phyloP scores from a whole-genome alignment of 1,139 yeast species.

The Protomyces inouyei region DNA sequence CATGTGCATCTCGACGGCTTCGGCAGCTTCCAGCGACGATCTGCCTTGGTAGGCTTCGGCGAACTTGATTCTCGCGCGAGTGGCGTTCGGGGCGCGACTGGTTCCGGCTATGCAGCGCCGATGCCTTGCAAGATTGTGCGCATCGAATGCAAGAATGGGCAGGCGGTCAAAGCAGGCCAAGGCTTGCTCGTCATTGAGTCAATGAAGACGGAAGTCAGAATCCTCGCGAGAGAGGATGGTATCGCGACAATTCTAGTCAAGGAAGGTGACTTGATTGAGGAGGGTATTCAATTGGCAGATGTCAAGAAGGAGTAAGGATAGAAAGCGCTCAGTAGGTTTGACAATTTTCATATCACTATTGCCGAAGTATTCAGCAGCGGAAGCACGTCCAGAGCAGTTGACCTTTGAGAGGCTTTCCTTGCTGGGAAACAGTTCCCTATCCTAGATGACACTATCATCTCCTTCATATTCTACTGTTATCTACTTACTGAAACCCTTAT shows the following conservation, averaged over 20 bases:
- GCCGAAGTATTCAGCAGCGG: no score
- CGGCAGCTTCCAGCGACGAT: not conserved
- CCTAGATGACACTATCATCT: no score
- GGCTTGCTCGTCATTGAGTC: conserved; percentile 89
- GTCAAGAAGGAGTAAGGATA: not conserved
- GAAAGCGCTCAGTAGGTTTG: no score
- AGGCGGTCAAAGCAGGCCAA: conserved; percentile 64
- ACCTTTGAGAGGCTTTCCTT: no score
- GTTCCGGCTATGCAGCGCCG: conserved; percentile 7
- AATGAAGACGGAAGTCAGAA: conserved; percentile 97
- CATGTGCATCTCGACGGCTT: not conserved
- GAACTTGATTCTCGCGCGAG: not conserved
- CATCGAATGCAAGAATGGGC: conserved; percentile 67
- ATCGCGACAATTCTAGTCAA: not conserved
- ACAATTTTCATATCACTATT: no score
- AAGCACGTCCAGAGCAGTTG: no score
- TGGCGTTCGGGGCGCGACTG: not conserved
- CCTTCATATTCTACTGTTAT: no score
- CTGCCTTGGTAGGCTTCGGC: conserved; percentile 1
- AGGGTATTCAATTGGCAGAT: not conserved
- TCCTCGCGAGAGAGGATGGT: conserved; percentile 45
- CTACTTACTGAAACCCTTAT: no score
- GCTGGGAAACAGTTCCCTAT: no score
- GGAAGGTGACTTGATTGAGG: conserved; percentile 8
- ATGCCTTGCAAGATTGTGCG: conserved; percentile 13